phyloP scores from a whole-genome alignment of 805 yeast species.

The Brettanomyces bruxellensis region DNA sequence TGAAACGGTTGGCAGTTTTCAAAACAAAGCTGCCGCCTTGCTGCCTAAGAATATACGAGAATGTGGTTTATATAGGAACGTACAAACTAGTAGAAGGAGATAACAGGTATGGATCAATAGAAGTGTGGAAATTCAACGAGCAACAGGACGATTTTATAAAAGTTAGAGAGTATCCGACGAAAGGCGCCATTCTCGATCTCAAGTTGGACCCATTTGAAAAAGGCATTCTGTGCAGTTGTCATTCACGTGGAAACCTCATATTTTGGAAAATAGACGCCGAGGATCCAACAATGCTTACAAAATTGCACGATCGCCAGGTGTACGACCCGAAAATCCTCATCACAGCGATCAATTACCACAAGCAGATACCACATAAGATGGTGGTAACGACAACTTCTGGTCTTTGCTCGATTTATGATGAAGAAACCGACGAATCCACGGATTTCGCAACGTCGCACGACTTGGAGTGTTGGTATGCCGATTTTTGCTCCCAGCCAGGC shows the following conservation, averaged over 20 bases:
- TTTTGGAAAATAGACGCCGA: constrained; percentile 44
- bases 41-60: constrained; percentile 43
- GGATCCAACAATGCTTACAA: constrained; percentile 12
- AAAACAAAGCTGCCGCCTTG: constrained; percentile 73
- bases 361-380: constrained; percentile 27
- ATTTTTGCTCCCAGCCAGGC: constrained; percentile 50
- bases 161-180: constrained; percentile 8
- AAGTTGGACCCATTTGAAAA: constrained; percentile 51
- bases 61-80: constrained; percentile 57
- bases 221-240: constrained; percentile 48
- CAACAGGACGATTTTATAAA: neutral
- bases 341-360: constrained; percentile 57
- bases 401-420: constrained; percentile 35
- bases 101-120: constrained; percentile 54
- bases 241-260: constrained; percentile 69
- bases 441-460: constrained; percentile 39
- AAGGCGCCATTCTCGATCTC: constrained; percentile 68
- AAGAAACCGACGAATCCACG: constrained; percentile 7
- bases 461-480: constrained; percentile 85
- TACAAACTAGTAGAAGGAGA: constrained; percentile 62
- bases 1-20: constrained; percentile 21
- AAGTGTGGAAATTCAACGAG: constrained; percentile 25
- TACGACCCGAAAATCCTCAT: constrained; percentile 42
- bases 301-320: constrained; percentile 30
- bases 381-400: constrained; percentile 67